phyloP scores from a whole-genome alignment of 2,329 filamentous ascomycete genomes.

The Exophiala sideris region DNA sequence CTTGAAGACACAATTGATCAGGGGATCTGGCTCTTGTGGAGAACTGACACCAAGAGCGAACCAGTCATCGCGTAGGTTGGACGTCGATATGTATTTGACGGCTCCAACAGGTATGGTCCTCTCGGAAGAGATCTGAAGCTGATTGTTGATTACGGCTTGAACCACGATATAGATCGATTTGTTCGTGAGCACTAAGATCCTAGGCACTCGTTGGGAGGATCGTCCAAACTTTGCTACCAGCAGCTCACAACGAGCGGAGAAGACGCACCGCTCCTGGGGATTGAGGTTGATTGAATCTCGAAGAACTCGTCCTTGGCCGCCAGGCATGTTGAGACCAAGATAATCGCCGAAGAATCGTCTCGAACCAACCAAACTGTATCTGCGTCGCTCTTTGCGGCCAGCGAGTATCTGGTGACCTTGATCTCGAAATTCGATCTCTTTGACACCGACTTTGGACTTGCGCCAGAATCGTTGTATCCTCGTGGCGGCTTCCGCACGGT shows the following conservation, averaged over 20 bases:
- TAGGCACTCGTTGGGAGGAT: conserved; percentile 87
- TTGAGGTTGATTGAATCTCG: conserved; percentile 69
- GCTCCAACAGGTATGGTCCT: conserved; percentile 77
- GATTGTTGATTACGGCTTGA: conserved; percentile 76
- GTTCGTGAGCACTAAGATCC: conserved; percentile 79
- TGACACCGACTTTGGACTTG: conserved; percentile 83
- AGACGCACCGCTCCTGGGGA: conserved; percentile 71
- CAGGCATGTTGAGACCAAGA: conserved; percentile 76
- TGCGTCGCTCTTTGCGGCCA: conserved; percentile 82
- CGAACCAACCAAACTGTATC: conserved; percentile 87
- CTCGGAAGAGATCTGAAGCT: conserved; percentile 77
- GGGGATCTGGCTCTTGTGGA: conserved; percentile 85
- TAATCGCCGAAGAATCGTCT: conserved; percentile 94
- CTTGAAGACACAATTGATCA: conserved; percentile 91
- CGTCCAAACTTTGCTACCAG: conserved; percentile 93
- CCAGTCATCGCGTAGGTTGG: conserved; percentile 88
- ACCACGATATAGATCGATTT: conserved; percentile 86
- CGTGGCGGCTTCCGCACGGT: conserved; percentile 86
- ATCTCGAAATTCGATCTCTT: conserved; percentile 83
- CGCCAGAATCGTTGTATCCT: conserved; percentile 95
- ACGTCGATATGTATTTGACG: conserved; percentile 82
- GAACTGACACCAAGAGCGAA: conserved; percentile 90
- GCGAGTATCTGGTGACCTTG: conserved; percentile 78
- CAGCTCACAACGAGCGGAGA: conserved; percentile 87
- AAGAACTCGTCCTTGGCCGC: conserved; percentile 76